These are phyloP conservation scores for Vigna unguiculata DNA, from an alignment of 306 rosid species.

Conservation along the genomic window DNA sequence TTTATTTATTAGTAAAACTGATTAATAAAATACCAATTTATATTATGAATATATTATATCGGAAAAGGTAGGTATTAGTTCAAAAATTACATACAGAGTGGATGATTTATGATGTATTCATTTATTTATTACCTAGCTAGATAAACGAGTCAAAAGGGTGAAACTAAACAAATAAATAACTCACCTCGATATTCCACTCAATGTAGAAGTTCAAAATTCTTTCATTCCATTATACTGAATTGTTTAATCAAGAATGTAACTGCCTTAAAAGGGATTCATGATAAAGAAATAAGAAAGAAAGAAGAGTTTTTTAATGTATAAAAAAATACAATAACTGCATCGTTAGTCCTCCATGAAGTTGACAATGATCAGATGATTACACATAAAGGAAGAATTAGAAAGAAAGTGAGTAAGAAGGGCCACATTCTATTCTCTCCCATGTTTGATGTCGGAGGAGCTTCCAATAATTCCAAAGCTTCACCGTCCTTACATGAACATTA, in stretches of 20 bases:
- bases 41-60: no score
- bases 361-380: conserved; percentile 36
- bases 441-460: conserved; percentile 88
- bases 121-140: conserved; percentile 4
- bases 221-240: conserved; percentile 33
- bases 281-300: conserved; percentile 37
- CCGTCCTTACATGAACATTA: conserved; percentile 56
- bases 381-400: conserved; percentile 33
- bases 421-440: conserved; percentile 97
- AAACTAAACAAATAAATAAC: conserved; percentile 31
- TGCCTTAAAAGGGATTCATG: conserved; percentile 21
- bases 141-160: conserved; percentile 6
- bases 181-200: conserved; percentile 13
- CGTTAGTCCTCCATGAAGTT: conserved; percentile 50
- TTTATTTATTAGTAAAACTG: no score
- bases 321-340: conserved; percentile 9
- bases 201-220: conserved; percentile 11
- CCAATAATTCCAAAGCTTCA: conserved; percentile 72
- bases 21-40: no score
- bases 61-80: no score
- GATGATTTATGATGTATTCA: neutral
- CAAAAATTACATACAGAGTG: neutral
- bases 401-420: conserved; percentile 33
- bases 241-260: conserved; percentile 25
- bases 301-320: neutral